A percentile compares a stretch with the other conserved stretches of the same genome.
These are phyloP conservation scores for Sarocladium strictum DNA, from an alignment of 2,329 filamentous ascomycete genomes.

Conservation along the genomic window DNA sequence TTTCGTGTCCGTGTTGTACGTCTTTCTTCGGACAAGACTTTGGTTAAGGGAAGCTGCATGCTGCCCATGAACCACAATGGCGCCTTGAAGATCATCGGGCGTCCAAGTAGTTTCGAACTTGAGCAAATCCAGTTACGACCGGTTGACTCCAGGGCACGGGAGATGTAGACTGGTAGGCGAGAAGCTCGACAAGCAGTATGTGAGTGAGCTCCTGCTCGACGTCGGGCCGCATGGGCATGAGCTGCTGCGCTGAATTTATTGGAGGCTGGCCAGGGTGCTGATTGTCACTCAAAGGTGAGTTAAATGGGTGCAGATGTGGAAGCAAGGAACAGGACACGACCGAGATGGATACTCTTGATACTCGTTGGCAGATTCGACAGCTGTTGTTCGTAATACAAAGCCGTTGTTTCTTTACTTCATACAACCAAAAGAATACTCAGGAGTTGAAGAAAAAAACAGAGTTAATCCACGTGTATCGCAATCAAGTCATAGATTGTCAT, in stretches of 20 bases:
- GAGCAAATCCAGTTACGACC: too few species aligned
- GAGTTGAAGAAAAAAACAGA: background rate
- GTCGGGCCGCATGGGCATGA: constrained; percentile 82
- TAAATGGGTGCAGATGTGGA: background rate
- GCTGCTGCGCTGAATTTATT: background rate
- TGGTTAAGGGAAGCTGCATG: too few species aligned
- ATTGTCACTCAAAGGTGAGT: background rate
- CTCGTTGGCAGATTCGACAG: background rate
- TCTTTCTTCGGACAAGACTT: too few species aligned
- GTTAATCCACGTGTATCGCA: background rate
- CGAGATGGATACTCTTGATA: background rate
- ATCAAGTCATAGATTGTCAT: background rate
- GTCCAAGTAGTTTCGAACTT: too few species aligned
- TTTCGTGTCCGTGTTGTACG: too few species aligned
- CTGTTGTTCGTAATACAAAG: background rate
- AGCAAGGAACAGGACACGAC: background rate
- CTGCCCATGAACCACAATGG: too few species aligned
- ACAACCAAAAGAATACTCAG: background rate
- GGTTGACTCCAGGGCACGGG: constrained; percentile 99
- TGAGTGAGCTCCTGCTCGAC: constrained; percentile 98
- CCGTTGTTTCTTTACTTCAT: background rate
- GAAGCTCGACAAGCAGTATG: constrained; percentile 94
- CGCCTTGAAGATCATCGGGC: too few species aligned
- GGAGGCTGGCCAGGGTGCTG: background rate
- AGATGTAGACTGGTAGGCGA: constrained; percentile 98